These are phyloP conservation scores for Pseudopithomyces chartarum DNA, from an alignment of 2,329 filamentous ascomycete genomes.

Conservation along the genomic window DNA sequence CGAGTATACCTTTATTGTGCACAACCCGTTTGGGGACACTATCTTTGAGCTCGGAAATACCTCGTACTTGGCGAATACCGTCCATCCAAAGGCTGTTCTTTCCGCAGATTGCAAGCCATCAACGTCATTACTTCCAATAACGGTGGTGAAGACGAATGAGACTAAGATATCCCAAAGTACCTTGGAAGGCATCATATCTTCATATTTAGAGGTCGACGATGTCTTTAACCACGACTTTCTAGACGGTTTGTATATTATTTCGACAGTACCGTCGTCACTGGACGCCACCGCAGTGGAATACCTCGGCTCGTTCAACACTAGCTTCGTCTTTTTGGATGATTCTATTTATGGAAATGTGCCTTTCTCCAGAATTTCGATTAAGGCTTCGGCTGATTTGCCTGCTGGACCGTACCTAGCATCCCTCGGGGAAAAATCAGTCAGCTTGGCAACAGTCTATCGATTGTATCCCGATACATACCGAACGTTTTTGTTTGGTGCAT, in stretches of 20 bases:
- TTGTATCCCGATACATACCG: conserved; percentile 37
- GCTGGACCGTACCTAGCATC: conserved; percentile 37
- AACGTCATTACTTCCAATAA: conserved; percentile 24
- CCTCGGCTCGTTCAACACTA: conserved; percentile 20
- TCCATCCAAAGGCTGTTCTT: conserved; percentile 33
- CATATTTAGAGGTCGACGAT: conserved; percentile 43
- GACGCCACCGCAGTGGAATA: conserved; percentile 27
- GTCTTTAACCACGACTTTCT: conserved; percentile 46
- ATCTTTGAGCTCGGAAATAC: conserved; percentile 45
- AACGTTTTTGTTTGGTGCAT: conserved; percentile 38
- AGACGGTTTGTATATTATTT: conserved; percentile 36
- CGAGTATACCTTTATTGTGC: conserved; percentile 22
- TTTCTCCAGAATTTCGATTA: conserved; percentile 13
- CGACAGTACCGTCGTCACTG: conserved; percentile 23
- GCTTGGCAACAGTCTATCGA: conserved; percentile 33
- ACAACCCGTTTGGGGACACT: conserved; percentile 33
- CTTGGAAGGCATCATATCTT: conserved; percentile 34
- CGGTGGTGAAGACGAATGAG: conserved; percentile 37
- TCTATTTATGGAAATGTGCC: conserved; percentile 14
- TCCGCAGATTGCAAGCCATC: conserved; percentile 5
- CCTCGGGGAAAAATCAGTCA: conserved; percentile 15
- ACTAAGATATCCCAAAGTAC: conserved; percentile 31
- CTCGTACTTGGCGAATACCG: conserved; percentile 45
- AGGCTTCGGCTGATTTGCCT: conserved; percentile 18
- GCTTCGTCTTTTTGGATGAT: conserved; percentile 19